phyloP scores from a whole-genome alignment of 805 yeast genomes.

The Clavispora santaluciae region DNA sequence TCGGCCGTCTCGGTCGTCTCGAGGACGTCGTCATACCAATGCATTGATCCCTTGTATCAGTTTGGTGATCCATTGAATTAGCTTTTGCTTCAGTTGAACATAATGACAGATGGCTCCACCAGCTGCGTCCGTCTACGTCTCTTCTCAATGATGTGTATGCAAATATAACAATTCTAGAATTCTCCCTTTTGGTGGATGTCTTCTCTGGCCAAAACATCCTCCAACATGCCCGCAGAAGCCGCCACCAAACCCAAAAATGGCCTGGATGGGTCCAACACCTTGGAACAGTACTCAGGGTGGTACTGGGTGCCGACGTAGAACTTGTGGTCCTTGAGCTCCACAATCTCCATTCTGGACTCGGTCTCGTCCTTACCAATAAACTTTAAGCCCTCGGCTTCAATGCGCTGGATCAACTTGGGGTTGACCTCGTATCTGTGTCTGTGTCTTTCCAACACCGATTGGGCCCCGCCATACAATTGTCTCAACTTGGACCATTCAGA shows the following conservation, averaged over 20 bases:
- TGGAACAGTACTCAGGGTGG: slow-evolving; percentile 96
- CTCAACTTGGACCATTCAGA: slow-evolving; percentile 67
- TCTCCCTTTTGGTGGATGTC: slow-evolving; percentile 43
- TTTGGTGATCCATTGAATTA: too few species aligned
- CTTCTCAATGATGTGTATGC: neutral
- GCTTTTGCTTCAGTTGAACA: too few species aligned
- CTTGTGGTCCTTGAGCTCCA: slow-evolving; percentile 83
- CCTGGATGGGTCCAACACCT: slow-evolving; percentile 93
- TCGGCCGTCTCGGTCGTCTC: too few species aligned
- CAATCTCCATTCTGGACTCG: slow-evolving; percentile 88
- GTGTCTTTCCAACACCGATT: slow-evolving; percentile 83
- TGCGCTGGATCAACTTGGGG: slow-evolving; percentile 66
- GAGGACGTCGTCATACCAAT: too few species aligned
- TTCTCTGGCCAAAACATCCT: slow-evolving; percentile 49
- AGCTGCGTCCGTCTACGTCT: neutral
- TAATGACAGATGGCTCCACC: too few species aligned
- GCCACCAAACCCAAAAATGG: slow-evolving; percentile 97
- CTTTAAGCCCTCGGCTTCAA: slow-evolving; percentile 75
- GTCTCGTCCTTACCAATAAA: slow-evolving; percentile 94
- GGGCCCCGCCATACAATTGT: slow-evolving; percentile 70
- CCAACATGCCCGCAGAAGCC: slow-evolving; percentile 82
- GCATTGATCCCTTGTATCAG: too few species aligned
- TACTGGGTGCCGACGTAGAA: slow-evolving; percentile 94
- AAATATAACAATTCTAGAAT: slow-evolving; percentile 18
- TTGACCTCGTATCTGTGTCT: slow-evolving; percentile 98